phyloP scores from a whole-genome alignment of 202 grass and related monocot species.

The Panicum virgatum region DNA sequence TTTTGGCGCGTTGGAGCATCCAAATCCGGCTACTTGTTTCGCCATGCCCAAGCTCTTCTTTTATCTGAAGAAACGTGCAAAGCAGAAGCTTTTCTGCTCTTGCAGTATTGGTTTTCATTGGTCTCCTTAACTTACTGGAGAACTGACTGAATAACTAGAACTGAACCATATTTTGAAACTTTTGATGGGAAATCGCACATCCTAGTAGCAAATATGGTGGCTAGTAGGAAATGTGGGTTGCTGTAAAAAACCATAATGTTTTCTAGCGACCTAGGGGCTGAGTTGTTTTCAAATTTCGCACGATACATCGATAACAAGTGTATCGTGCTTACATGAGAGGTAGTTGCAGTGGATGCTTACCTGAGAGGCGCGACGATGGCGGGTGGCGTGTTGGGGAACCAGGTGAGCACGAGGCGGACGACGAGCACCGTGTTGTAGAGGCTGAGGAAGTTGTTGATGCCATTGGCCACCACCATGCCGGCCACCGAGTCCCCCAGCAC shows the following conservation, averaged over 20 bases:
- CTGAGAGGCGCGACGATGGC: conserved; percentile 90
- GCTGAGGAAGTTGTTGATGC: conserved; percentile 91
- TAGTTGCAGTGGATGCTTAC: conserved; percentile 35
- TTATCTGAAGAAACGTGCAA: conserved; percentile 9
- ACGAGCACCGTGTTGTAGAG: conserved; percentile 92
- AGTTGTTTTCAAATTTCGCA: no score
- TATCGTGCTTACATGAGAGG: no score
- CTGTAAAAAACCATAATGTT: not conserved
- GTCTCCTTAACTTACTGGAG: not conserved
- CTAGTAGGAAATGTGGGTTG: not conserved
- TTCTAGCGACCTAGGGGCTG: not conserved
- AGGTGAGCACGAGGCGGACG: conserved; percentile 87
- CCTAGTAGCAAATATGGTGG: not conserved
- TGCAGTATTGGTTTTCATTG: conserved; percentile 2
- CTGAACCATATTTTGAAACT: not conserved
- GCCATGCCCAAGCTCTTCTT: not conserved
- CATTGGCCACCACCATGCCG: conserved; percentile 79
- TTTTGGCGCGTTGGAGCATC: not conserved
- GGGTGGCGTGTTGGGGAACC: conserved; percentile 93
- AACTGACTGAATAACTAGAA: no score
- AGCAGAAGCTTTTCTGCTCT: conserved; percentile 21
- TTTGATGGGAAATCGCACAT: not conserved
- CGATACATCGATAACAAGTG: no score
- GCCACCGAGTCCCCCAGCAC: conserved; percentile 81
- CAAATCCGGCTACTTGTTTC: not conserved